Base-by-base conservation (phyloP, 345 rosid species). In the Hevea brasiliensis region DNA sequence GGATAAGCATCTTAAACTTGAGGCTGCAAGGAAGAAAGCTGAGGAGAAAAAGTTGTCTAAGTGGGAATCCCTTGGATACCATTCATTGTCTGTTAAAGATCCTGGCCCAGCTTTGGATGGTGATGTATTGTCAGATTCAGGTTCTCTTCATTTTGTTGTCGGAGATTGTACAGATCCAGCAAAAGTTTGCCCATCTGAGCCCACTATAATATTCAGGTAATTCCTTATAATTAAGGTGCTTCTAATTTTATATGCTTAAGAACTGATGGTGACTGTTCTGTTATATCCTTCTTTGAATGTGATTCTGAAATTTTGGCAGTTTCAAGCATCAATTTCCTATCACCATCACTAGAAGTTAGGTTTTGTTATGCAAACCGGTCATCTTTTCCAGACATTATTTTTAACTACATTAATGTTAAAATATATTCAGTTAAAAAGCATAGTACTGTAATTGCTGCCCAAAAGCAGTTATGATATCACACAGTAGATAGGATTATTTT, bases 101-200 rank as follows among this genome's bases (percentile, higher is more conserved):
- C 89, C 92, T 40, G 12, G 63, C 55, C 61, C 65, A 20, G 87
- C 88, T 27, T 72, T 61, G 35, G 84, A 76, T 66, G 74, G 70
- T 47, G 90, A 91, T 66, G 79, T 77, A 56, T 76, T 80, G 67
- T 76, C 81, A 48, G 87, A 86, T 74, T 81, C 84, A 35, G 96
- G 92, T 54, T 87, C 88, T 41, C 91, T 93, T 72, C 79, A 85
- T 41, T 87, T 89, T 81, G 90, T 90, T 70, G 85, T 84, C 75
- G 97, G 98, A 68, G 94, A 91, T 84, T 93, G 98, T 78, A 89
- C 96, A 0, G 81, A 84, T 29, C 94, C 97, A 75, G 79, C 82
- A 73, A 84, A 84, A 67, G 80, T 80, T 63, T 84, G 89, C 83
- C 83, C 77, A 14, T 83, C 87, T 57, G 91, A 89, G 82, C 88